Conservation (phyloP, 2,329 filamentous ascomycete species). For the Xylariaceae sp. region DNA sequence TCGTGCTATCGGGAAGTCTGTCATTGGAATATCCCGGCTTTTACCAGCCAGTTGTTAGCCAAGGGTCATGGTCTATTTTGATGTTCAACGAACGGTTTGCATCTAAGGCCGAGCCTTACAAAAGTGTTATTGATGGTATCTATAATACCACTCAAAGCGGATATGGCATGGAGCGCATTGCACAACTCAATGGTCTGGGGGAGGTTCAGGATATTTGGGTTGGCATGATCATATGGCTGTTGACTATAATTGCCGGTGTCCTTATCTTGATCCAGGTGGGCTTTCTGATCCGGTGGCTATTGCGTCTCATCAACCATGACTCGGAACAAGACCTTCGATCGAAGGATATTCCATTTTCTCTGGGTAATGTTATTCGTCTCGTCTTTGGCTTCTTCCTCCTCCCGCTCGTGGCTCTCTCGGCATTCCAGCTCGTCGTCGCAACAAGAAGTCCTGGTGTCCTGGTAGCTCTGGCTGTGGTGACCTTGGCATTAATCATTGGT, state of each 20-base stretch:
- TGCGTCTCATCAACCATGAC: constrained; percentile 63
- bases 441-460: constrained; percentile 60
- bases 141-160: constrained; percentile 66
- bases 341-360: constrained; percentile 85
- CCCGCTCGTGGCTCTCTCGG: constrained; percentile 77
- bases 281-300: constrained; percentile 71
- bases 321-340: constrained; percentile 81
- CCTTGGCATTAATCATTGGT: constrained; percentile 65
- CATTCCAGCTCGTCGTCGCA: constrained; percentile 84
- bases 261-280: constrained; percentile 67
- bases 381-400: constrained; percentile 90
- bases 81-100: constrained; percentile 93
- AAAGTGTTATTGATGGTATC: constrained; percentile 74
- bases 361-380: constrained; percentile 74
- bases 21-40: constrained; percentile 88
- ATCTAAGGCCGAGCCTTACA: constrained; percentile 57
- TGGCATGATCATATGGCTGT: constrained; percentile 86
- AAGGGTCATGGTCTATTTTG: constrained; percentile 79
- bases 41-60: constrained; percentile 86
- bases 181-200: constrained; percentile 77
- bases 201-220: constrained; percentile 80
- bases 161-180: constrained; percentile 73
- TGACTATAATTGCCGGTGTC: constrained; percentile 65
- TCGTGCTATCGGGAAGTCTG: constrained; percentile 79
- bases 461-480: constrained; percentile 68